phyloP scores from a whole-genome alignment of 2,329 filamentous ascomycete species.

The Laburnicola sp. region DNA sequence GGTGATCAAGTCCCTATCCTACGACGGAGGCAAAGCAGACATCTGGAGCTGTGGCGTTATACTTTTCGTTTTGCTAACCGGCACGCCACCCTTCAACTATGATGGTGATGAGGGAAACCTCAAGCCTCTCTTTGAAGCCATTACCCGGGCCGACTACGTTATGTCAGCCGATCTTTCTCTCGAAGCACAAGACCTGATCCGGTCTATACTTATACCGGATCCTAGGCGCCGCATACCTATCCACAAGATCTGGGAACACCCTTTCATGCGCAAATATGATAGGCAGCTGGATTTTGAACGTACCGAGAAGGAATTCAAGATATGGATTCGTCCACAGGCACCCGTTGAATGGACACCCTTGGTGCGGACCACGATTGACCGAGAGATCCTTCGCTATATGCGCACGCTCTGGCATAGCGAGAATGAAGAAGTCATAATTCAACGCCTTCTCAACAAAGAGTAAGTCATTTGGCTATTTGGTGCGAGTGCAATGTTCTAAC shows the following conservation, averaged over 20 bases:
- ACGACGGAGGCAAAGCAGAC: conserved; percentile 84
- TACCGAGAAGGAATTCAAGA: conserved; percentile 58
- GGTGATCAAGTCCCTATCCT: conserved; percentile 74
- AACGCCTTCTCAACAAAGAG: conserved; percentile 62
- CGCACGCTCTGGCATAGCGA: conserved; percentile 90
- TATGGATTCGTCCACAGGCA: conserved; percentile 58
- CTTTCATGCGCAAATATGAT: conserved; percentile 82
- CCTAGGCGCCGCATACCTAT: conserved; percentile 79
- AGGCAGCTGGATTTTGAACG: conserved; percentile 71
- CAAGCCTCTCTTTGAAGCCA: conserved; percentile 63
- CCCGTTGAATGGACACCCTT: conserved; percentile 66
- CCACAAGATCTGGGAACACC: conserved; percentile 81
- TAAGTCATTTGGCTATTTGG: conserved; percentile 26
- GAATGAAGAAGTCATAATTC: conserved; percentile 69
- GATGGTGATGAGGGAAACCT: conserved; percentile 56
- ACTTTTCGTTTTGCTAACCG: conserved; percentile 83
- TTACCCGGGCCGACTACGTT: conserved; percentile 54
- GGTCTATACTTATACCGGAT: conserved; percentile 75
- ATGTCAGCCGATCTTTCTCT: conserved; percentile 57
- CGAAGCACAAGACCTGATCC: conserved; percentile 77
- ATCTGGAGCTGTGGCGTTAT: conserved; percentile 85
- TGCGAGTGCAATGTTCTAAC: conserved; percentile 1
- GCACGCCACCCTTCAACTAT: conserved; percentile 75
- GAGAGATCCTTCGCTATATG: conserved; percentile 80
- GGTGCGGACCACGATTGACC: conserved; percentile 70